A percentile compares a stretch with the other conserved stretches of the same genome.
These are phyloP conservation scores for Magnaporthiopsis rhizophila DNA, from an alignment of 2,329 filamentous ascomycete species.

Conservation along the genomic window DNA sequence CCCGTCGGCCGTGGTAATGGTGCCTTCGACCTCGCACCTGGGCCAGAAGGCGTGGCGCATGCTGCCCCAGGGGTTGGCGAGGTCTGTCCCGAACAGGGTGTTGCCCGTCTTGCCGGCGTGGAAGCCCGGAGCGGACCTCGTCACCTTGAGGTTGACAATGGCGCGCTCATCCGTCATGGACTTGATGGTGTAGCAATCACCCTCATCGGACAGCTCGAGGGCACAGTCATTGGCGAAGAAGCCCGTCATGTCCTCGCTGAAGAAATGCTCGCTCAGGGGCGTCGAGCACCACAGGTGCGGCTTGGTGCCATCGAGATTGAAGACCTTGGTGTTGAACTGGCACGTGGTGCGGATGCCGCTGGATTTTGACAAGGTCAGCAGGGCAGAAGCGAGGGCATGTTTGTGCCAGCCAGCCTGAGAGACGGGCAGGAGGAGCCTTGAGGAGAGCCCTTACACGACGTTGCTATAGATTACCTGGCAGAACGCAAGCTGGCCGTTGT, in stretches of 20 bases:
- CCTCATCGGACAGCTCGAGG: slow-evolving; percentile 78
- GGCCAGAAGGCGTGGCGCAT: slow-evolving; percentile 97
- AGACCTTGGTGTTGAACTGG: slow-evolving; percentile 94
- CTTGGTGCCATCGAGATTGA: slow-evolving; percentile 64
- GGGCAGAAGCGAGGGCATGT: not conserved
- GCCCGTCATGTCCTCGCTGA: slow-evolving; percentile 72
- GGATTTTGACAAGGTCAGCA: slow-evolving; percentile 8
- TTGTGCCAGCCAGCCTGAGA: slow-evolving; percentile 13
- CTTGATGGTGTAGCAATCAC: slow-evolving; percentile 78
- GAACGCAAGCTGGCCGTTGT: slow-evolving; percentile 68
- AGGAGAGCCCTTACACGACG: slow-evolving; percentile 62
- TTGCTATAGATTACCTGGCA: slow-evolving; percentile 97
- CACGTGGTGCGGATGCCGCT: slow-evolving; percentile 84
- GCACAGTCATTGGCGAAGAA: slow-evolving; percentile 86
- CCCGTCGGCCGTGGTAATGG: slow-evolving; percentile 74
- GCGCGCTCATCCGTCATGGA: slow-evolving; percentile 73
- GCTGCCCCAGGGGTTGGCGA: slow-evolving; percentile 76
- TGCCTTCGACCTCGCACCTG: slow-evolving; percentile 71
- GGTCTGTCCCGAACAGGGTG: slow-evolving; percentile 79
- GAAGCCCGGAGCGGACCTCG: slow-evolving; percentile 70
- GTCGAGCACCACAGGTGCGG: slow-evolving; percentile 79
- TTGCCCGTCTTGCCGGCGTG: slow-evolving; percentile 77
- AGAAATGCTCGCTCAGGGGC: slow-evolving; percentile 68
- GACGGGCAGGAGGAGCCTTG: not conserved
- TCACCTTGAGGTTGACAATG: slow-evolving; percentile 80